These are phyloP conservation scores for Syncephalastrum contaminatum DNA, from an alignment of 371 early-diverging fungal genomes.

Conservation along the genomic window DNA sequence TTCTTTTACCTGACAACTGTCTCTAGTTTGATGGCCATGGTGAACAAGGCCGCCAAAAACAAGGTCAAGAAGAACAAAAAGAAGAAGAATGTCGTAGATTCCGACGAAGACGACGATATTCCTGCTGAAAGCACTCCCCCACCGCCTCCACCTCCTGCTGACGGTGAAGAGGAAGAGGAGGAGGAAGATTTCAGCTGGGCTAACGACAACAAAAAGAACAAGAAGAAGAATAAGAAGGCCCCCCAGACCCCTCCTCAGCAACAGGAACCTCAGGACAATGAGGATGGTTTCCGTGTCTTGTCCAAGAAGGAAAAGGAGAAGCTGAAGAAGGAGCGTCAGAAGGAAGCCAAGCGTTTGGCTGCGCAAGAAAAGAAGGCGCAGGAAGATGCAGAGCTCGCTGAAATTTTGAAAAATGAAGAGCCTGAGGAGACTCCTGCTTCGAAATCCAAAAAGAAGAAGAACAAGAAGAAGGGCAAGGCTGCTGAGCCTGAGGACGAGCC, in stretches of 20 bases:
- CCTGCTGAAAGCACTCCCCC: constrained; percentile 4
- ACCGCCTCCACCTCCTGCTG: constrained; percentile 6
- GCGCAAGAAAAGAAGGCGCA: constrained; percentile 45
- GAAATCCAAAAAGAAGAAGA: constrained; percentile 36
- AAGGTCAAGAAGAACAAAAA: constrained; percentile 54
- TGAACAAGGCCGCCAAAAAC: constrained; percentile 47
- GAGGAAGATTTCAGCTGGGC: constrained; percentile 37
- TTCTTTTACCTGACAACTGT: too few relatives aligned
- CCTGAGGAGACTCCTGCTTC: constrained; percentile 12
- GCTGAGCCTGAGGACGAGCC: constrained; percentile 26
- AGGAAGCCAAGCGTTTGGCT: constrained; percentile 52
- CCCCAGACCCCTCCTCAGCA: constrained; percentile 20
- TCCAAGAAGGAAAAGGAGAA: constrained; percentile 50
- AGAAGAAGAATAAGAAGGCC: constrained; percentile 40
- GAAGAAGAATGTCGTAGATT: constrained; percentile 23
- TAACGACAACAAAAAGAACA: constrained; percentile 36
- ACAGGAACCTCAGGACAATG: constrained; percentile 16
- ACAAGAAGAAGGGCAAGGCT: constrained; percentile 43
- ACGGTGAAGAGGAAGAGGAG: constrained; percentile 23
- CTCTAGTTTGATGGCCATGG: constrained; percentile 52
- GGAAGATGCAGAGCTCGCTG: constrained; percentile 38
- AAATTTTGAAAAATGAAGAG: constrained; percentile 13
- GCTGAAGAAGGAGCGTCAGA: constrained; percentile 52
- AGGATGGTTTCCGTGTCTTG: constrained; percentile 14
- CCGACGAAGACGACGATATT: constrained; percentile 27